Base-by-base conservation (phyloP, 768 basidiomycete genomes). In the Pulveroboletus sp. region DNA sequence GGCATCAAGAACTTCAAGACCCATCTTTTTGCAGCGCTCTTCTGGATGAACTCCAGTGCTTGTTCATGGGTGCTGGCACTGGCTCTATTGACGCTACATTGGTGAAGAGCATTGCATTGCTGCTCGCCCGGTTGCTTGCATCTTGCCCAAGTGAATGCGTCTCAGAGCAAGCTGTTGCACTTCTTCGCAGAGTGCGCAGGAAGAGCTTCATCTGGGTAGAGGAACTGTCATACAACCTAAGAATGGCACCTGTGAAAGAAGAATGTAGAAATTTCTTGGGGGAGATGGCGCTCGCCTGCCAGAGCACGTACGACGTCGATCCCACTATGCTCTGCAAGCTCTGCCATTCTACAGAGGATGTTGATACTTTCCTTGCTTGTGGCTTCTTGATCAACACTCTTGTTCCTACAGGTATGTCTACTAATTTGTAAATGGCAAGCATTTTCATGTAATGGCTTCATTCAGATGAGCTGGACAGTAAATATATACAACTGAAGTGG, bases 1-100 rank as follows among this genome's bases (percentile, higher is more conserved):
- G 72, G 70, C 77, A 79, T 53, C 32, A 47, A 2, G 70, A 74
- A 12, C 62, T 75, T 16, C 37, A 45, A 4, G 12, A 59, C 16
- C 12, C 52, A 10, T 40, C 58, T 8, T 79, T 77, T 38, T 61
- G 70, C 17, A 1, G 9, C 8, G 55, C 54, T 6, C 53, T 78
- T 9, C 44, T 77, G 3, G 51, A 35, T 12, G 69, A 71, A 43
- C 45, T 72, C 6, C 56, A 63, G 7, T 50, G 55, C 17, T 54
- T 72, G 13, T 45, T 76, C 24, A 45, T 44, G 25, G 61, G 56
- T 24, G 53, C 75, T 19, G 50, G 60, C 43, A 60, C 41, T 9
- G 76, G 72, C 46, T 77, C 10, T 66, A 71, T 47, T 38, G 61
- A 69, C 48, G 50, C 44, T 2, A 36, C 57, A 19, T 43, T 66